Evolutionary conservation across 768 basidiomycete species (phyloP).

Genomic region (Psilocybe sp.): DNA sequence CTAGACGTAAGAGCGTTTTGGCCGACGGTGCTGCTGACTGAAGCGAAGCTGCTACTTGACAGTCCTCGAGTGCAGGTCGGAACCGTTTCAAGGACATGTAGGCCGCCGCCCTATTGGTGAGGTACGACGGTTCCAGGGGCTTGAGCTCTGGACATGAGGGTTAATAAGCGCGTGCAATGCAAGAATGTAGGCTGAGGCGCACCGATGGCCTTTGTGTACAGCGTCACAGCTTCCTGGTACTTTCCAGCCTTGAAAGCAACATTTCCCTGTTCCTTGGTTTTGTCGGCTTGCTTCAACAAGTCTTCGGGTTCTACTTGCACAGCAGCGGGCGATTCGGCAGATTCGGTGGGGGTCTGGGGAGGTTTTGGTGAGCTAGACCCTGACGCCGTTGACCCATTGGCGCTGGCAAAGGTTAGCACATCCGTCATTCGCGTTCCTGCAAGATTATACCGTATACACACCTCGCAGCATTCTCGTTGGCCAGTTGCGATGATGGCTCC

Average conservation of each 20-base stretch:
- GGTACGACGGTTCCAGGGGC: constrained; percentile 66
- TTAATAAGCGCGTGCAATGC: not conserved
- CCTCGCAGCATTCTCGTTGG: too few relatives aligned
- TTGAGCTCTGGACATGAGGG: constrained; percentile 44
- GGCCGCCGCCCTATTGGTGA: constrained; percentile 85
- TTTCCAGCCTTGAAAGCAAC: constrained; percentile 63
- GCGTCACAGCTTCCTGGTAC: constrained; percentile 67
- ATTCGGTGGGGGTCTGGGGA: constrained; percentile 11
- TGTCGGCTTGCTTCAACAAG: constrained; percentile 48
- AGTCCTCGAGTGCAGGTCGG: constrained; percentile 72
- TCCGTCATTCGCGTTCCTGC: too few relatives aligned
- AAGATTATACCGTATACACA: too few relatives aligned
- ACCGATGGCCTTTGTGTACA: constrained; percentile 78
- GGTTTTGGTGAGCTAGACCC: constrained; percentile 18
- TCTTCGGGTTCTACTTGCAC: constrained; percentile 31
- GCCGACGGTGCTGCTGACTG: constrained; percentile 60
- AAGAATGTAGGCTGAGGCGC: constrained; percentile 8
- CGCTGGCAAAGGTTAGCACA: not conserved
- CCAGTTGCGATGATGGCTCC: too few relatives aligned
- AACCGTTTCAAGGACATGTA: constrained; percentile 81
- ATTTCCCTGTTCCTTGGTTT: constrained; percentile 75
- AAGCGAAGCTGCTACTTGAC: constrained; percentile 67
- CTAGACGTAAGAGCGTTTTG: constrained; percentile 81
- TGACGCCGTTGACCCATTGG: constrained; percentile 11
- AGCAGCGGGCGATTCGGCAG: constrained; percentile 18